Evolutionary conservation across 2,329 filamentous ascomycete genomes (phyloP).

Genomic region (Aschersonia sp.): DNA sequence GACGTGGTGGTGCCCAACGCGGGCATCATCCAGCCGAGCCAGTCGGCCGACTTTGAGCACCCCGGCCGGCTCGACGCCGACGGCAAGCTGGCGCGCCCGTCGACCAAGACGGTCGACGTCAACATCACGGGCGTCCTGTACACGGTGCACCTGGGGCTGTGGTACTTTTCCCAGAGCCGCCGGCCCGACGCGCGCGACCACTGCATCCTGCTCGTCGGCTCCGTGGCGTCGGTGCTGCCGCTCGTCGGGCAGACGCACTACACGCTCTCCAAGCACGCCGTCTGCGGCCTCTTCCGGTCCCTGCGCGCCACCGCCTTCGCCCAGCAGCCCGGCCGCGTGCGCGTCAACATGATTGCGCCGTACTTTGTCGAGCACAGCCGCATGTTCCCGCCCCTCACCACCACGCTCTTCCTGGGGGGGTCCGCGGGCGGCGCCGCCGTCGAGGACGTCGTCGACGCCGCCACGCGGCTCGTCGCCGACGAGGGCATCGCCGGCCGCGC

Average conservation of each 20-base stretch:
- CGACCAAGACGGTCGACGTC: slow-evolving; percentile 40
- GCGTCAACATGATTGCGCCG: slow-evolving; percentile 52
- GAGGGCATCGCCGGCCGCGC: slow-evolving; percentile 39
- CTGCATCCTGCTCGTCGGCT: slow-evolving; percentile 48
- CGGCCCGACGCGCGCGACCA: slow-evolving; percentile 29
- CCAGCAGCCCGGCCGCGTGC: slow-evolving; percentile 26
- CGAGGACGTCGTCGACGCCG: slow-evolving; percentile 49
- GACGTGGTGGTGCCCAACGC: slow-evolving; percentile 55
- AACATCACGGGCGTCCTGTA: slow-evolving; percentile 51
- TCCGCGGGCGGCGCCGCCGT: slow-evolving; percentile 29
- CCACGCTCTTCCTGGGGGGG: slow-evolving; percentile 40
- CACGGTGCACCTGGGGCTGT: slow-evolving; percentile 49
- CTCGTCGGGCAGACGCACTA: slow-evolving; percentile 37
- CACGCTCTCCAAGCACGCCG: slow-evolving; percentile 47
- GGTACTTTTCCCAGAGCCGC: slow-evolving; percentile 19
- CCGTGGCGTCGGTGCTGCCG: slow-evolving; percentile 38
- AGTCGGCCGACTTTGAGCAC: slow-evolving; percentile 27
- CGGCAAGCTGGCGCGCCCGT: slow-evolving; percentile 26
- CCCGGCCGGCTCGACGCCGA: slow-evolving; percentile 24
- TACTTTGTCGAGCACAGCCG: slow-evolving; percentile 51
- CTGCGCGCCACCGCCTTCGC: slow-evolving; percentile 31
- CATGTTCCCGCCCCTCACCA: slow-evolving; percentile 30
- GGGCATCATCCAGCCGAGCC: slow-evolving; percentile 32
- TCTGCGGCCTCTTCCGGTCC: slow-evolving; percentile 48
- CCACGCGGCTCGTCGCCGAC: slow-evolving; percentile 46